Conservation (phyloP, 2,329 filamentous ascomycete genomes). For the Beauveria medogensis region DNA sequence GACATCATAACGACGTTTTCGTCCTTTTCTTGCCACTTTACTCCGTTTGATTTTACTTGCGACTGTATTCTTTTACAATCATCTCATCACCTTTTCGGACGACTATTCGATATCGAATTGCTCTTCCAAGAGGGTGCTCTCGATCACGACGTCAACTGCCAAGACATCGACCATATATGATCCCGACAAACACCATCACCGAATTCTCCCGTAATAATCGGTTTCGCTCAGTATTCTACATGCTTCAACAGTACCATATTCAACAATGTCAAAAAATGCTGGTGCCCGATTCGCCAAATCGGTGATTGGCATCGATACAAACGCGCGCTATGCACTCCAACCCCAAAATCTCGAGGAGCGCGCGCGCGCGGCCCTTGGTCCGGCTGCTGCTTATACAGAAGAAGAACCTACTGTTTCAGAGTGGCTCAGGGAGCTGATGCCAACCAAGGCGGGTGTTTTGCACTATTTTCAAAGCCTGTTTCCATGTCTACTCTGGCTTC, state of each 20-base stretch:
- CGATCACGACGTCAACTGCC: neutral
- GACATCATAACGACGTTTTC: neutral
- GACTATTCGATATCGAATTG: neutral
- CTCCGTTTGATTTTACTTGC: neutral
- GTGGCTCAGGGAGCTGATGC: slow-evolving; percentile 50
- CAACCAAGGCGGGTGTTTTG: slow-evolving; percentile 35
- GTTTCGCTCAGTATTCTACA: neutral
- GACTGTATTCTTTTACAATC: neutral
- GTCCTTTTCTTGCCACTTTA: neutral
- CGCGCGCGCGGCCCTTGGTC: slow-evolving; percentile 18
- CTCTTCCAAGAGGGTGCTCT: neutral
- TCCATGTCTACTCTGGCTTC: slow-evolving; percentile 62
- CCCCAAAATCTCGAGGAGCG: slow-evolving; percentile 20
- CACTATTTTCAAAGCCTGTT: slow-evolving; percentile 48
- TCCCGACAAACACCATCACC: neutral
- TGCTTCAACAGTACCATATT: neutral
- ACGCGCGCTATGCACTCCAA: slow-evolving; percentile 20
- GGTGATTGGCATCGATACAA: slow-evolving; percentile 24
- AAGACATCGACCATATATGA: neutral
- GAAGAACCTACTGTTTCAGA: slow-evolving; percentile 57
- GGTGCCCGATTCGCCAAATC: slow-evolving; percentile 15
- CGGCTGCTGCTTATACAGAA: slow-evolving; percentile 42
- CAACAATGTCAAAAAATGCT: neutral
- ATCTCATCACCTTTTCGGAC: neutral
- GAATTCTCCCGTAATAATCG: no score